Evolutionary conservation across 306 rosid genomes (phyloP).

Genomic region (Pueraria montana): DNA sequence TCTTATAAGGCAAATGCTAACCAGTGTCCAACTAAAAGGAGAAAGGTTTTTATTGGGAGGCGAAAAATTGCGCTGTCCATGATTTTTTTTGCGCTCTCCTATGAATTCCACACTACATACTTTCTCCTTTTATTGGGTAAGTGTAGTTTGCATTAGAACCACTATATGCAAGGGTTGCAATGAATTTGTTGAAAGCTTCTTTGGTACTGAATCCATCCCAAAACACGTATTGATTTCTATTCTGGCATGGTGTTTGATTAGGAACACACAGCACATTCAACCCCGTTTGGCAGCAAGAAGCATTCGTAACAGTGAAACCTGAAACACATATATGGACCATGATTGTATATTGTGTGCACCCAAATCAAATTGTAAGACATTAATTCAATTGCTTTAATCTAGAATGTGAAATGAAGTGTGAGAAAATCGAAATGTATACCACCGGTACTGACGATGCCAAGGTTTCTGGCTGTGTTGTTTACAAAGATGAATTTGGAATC

Average conservation of each 20-base stretch:
- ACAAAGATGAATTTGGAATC: slow-evolving; percentile 52
- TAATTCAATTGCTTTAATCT: not conserved
- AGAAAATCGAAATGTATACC: slow-evolving; percentile 35
- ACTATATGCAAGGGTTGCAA: slow-evolving; percentile 13
- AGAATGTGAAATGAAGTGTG: not conserved
- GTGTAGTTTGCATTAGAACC: not conserved
- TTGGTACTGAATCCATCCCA: slow-evolving; percentile 61
- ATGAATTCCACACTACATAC: too few relatives aligned
- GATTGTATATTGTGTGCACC: not conserved
- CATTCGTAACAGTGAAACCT: slow-evolving; percentile 50
- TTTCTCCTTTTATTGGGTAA: too few relatives aligned
- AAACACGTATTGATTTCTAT: slow-evolving; percentile 55
- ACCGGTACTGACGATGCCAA: not conserved
- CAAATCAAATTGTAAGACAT: not conserved
- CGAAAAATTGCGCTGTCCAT: too few relatives aligned
- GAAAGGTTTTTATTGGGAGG: too few relatives aligned
- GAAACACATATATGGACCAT: not conserved
- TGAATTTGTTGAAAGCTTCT: slow-evolving; percentile 39
- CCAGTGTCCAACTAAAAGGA: too few relatives aligned
- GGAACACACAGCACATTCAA: slow-evolving; percentile 39
- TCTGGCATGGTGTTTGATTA: slow-evolving; percentile 44
- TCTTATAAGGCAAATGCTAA: too few relatives aligned
- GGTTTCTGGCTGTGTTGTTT: not conserved
- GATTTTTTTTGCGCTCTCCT: too few relatives aligned
- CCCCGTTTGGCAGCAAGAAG: slow-evolving; percentile 53